Evolutionary conservation across 495 filamentous ascomycete species (phyloP).

Genomic region (Annulohypoxylon bovei): DNA sequence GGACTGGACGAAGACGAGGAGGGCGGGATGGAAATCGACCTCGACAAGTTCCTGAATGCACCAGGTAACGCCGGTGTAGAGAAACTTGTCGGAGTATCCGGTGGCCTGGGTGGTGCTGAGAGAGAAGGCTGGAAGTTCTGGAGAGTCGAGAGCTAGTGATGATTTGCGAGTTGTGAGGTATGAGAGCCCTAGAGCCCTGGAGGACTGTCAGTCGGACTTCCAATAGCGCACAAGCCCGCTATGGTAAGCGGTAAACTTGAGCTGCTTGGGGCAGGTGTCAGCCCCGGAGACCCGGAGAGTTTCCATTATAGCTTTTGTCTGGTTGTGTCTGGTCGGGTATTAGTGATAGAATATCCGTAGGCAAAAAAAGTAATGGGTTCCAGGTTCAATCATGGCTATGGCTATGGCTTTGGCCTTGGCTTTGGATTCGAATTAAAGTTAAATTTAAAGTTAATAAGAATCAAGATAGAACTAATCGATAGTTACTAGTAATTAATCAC

Average conservation of each 20-base stretch:
- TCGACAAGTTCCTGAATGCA: constrained; percentile 88
- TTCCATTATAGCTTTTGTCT: constrained; percentile 5
- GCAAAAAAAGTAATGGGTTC: neutral
- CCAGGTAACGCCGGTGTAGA: constrained; percentile 84
- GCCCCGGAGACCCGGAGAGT: too few species aligned
- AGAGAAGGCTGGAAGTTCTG: constrained; percentile 95
- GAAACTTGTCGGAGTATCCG: constrained; percentile 72
- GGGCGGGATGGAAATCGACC: constrained; percentile 90
- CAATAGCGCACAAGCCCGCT: neutral
- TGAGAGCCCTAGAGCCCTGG: too few species aligned
- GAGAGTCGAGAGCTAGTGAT: constrained; percentile 65
- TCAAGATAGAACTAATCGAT: neutral
- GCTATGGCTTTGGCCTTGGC: neutral
- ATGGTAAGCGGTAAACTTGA: neutral
- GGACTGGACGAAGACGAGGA: constrained; percentile 72
- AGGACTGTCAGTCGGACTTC: neutral
- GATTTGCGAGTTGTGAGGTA: neutral
- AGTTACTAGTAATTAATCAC: neutral
- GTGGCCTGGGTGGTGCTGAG: constrained; percentile 61
- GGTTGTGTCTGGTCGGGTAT: neutral
- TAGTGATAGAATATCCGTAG: constrained; percentile 7
- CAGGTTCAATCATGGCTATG: neutral
- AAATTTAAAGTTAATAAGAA: constrained; percentile 1
- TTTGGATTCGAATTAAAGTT: constrained; percentile 1
- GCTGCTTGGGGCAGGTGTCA: neutral